Conservation (phyloP, 1,139 yeast species). For the Saccharomyces hybrid region DNA sequence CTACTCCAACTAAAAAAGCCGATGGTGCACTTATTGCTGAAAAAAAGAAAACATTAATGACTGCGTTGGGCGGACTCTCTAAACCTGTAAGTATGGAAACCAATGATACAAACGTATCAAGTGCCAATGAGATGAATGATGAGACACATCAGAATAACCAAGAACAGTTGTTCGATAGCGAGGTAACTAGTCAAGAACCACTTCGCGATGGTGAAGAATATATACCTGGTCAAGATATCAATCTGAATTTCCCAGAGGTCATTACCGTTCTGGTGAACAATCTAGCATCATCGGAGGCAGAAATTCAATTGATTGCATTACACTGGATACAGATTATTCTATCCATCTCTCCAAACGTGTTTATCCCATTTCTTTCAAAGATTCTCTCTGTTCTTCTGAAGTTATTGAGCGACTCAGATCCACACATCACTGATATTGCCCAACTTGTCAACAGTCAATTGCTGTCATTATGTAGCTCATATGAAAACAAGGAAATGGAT, state of each 20-base stretch:
- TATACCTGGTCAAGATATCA: conserved; percentile 81
- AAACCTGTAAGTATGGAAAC: conserved; percentile 12
- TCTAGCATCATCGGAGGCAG: conserved; percentile 63
- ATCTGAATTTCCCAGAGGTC: conserved; percentile 71
- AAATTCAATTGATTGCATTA: conserved; percentile 72
- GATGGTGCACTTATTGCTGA: conserved; percentile 31
- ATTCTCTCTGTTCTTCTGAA: conserved; percentile 50
- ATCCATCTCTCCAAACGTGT: conserved; percentile 67
- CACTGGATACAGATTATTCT: conserved; percentile 78
- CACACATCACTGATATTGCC: conserved; percentile 44
- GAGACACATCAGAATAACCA: conserved; percentile 7
- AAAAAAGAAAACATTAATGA: conserved; percentile 29
- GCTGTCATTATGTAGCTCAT: conserved; percentile 38
- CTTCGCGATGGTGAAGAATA: conserved; percentile 48
- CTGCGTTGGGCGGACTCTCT: conserved; percentile 22
- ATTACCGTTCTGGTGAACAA: conserved; percentile 75
- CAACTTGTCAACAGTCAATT: conserved; percentile 46
- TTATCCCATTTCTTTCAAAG: conserved; percentile 58
- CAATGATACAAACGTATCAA: too few species aligned
- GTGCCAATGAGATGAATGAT: too few species aligned
- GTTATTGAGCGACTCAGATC: conserved; percentile 44
- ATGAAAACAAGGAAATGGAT: conserved; percentile 26
- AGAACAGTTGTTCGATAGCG: conserved; percentile 8
- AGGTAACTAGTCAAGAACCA: conserved; percentile 8
- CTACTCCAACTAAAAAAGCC: conserved; percentile 18